Conservation (phyloP, 2,329 filamentous ascomycete species). For the Talaromyces verruculosus region DNA sequence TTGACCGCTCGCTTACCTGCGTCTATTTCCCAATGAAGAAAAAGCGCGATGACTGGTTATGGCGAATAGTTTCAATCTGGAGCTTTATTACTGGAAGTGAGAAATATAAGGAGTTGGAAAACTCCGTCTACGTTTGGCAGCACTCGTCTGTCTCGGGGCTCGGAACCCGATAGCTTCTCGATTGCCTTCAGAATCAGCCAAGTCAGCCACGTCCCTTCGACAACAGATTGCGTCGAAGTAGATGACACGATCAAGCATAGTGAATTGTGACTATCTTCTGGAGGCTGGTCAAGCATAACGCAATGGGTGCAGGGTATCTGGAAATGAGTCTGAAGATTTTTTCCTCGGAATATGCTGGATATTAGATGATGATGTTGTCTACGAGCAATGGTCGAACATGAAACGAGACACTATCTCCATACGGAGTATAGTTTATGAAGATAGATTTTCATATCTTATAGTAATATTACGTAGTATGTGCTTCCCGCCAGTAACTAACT, state of each 20-base stretch:
- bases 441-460: background rate
- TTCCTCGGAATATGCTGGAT: background rate
- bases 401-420: background rate
- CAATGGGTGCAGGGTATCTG: background rate
- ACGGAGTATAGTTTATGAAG: background rate
- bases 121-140: conserved; percentile 1
- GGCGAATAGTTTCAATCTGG: background rate
- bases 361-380: background rate
- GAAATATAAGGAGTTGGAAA: conserved; percentile 3
- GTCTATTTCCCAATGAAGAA: background rate
- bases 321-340: background rate
- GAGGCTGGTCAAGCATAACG: background rate
- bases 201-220: background rate
- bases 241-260: background rate
- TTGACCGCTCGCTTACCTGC: background rate
- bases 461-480: background rate
- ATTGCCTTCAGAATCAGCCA: background rate
- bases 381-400: background rate
- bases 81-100: conserved; percentile 1
- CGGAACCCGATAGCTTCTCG: conserved; percentile 3
- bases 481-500: background rate
- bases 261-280: background rate
- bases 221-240: background rate
- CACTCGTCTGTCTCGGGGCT: conserved; percentile 2
- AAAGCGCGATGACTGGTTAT: background rate